Conservation (phyloP, 2,329 filamentous ascomycete genomes). For the Fusarium papillatum region DNA sequence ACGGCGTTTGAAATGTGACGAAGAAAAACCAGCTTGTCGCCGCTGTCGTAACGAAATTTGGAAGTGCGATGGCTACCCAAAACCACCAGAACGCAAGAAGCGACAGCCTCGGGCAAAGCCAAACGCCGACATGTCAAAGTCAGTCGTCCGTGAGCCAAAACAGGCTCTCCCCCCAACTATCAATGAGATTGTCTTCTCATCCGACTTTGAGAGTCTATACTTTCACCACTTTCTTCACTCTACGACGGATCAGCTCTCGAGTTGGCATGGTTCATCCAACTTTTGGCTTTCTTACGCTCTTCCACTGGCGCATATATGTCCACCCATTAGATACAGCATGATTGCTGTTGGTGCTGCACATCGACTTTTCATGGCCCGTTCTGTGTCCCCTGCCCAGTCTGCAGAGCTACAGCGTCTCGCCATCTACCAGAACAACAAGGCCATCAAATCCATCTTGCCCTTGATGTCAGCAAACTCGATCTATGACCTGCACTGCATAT, state of each 20-base stretch:
- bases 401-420: neutral
- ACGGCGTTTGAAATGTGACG: neutral
- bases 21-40: neutral
- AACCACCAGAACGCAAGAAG: neutral
- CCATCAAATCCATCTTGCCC: neutral
- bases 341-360: neutral
- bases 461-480: neutral
- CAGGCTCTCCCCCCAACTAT: neutral
- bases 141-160: neutral
- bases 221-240: neutral
- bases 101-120: neutral
- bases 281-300: neutral
- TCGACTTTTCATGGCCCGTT: neutral
- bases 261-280: neutral
- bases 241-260: neutral
- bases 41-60: neutral
- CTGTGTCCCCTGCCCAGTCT: neutral
- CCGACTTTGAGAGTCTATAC: neutral
- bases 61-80: neutral
- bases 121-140: neutral
- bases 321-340: neutral
- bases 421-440: neutral
- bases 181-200: neutral
- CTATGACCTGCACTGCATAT: neutral
- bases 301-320: neutral